Base-by-base conservation (phyloP, 768 basidiomycete genomes). In the Trametes gibbosa region DNA sequence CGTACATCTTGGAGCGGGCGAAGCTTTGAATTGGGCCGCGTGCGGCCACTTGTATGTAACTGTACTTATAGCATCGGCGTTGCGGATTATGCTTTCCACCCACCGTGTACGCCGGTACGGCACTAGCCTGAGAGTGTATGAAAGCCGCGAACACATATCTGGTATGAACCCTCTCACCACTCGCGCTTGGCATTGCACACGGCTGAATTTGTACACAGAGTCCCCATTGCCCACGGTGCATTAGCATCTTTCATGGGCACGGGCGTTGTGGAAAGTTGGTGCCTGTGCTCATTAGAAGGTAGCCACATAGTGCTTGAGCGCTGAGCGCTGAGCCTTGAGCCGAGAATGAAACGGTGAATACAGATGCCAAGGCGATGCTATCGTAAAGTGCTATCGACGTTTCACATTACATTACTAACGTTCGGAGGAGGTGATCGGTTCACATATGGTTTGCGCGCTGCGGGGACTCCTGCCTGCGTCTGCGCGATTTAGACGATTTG, bases 1-100 rank as follows among this genome's bases (percentile, higher is more conserved):
- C 69, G 52, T 76, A 69, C 47, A 68, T 82, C 14, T 66, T 81
- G 34, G 65, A 63, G 61, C 67, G 68, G 1, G 79, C 81, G 0
- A 77, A 69, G 64, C 65, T 82, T n/a, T 82, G 63, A 75, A 24
- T 13, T 10, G 6, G n/a, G 25, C 3, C 8, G 9, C 34, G 5
- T 7, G 10, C 23, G 29, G 29, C 29, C 29, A 17, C 17, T 47
- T 46, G 24, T 47, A 3, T 45, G 23, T 42, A 41, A 25, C 52
- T 25, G 41, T 45, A 45, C 21, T 23, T 24, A 45, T 45, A 45
- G 43, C 10, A 5, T 39, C 17, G 37, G 17, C 17, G 6, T 13
- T 14, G 37, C 4, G 37, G 5, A 32, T 10, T 32, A 10, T 10
- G 29, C 29, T 32, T 32, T 32, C 29, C 29, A 32, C 29, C 29